Evolutionary conservation across 805 yeast genomes (phyloP), one percentile per base, ranked within the genome.

Genomic region (Zygosaccharomyces bailii): DNA sequence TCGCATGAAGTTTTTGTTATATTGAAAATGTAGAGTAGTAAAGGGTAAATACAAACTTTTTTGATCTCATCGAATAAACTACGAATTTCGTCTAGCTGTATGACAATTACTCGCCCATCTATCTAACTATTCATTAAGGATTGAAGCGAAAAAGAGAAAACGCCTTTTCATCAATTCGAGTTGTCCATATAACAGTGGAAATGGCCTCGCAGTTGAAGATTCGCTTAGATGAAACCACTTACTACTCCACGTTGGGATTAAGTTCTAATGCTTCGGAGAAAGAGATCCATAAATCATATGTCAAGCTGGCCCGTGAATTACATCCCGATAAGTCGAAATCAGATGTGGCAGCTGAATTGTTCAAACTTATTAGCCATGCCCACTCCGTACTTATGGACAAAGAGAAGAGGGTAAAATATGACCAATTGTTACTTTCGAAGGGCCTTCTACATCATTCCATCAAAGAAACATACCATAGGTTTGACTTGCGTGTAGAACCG

Each of bases 281-380:
- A 4, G 64, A 62, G 31, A 78, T 87, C 58, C 85, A 85, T 61
- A 86, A 84, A 62, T 89, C 95, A 1, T 87, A 84, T 67, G 73
- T 89, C 55, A 80, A 78, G 56, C 74, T 80, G 53, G 95, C 95
- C 3, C 72, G 86, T 47, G 71, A 69, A 50, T 76, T 76, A 57
- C 96, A 86, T 61, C 96, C 96, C 0, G 96, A 86, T 60, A 86
- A 87, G 68, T 83, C 86, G 30, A 78, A 77, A 29, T 59, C 62
- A 16, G 63, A 62, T n/a, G 45, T 44, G 9, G 55, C 57, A 23
- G 67, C 57, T 11, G 69, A 62, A 25, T 32, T 57, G 36, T 63
- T 63, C 47, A 63, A 63, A 44, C 18, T 56, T 5, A 55, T 63
- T 3, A 59, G 59, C 6, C 57, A 63, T 43, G 66, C 68, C 9